phyloP scores from a whole-genome alignment of 192 early-diverging fungal species.

The Chytriomyces confervae region DNA sequence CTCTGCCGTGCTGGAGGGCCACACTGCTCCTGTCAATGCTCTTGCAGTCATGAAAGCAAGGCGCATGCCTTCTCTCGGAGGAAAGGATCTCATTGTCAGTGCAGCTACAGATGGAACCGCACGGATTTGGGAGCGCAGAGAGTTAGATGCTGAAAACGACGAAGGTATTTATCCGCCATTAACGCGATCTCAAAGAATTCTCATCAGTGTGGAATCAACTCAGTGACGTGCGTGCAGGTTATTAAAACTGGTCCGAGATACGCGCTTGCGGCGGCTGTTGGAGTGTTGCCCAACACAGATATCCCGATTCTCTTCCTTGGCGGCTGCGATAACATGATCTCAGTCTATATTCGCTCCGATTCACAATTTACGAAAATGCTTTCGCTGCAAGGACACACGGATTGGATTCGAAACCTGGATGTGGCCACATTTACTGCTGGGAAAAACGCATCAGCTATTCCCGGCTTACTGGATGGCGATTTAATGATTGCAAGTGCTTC shows the following conservation, averaged over 20 bases:
- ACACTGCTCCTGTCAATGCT: constrained; percentile 69
- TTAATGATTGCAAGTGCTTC: constrained; percentile 86
- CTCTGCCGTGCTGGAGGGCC: constrained; percentile 71
- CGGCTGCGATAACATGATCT: constrained; percentile 78
- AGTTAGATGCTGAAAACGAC: constrained; percentile 62
- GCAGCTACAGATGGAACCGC: constrained; percentile 77
- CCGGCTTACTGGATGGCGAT: constrained; percentile 70
- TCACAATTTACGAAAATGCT: constrained; percentile 67
- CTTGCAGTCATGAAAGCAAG: constrained; percentile 62
- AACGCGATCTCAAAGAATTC: not conserved
- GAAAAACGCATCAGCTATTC: constrained; percentile 42
- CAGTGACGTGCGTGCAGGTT: constrained; percentile 67
- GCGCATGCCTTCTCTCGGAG: constrained; percentile 42
- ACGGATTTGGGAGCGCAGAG: constrained; percentile 68
- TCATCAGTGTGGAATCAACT: constrained; percentile 11
- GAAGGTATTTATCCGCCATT: constrained; percentile 3
- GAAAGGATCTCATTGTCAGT: constrained; percentile 64
- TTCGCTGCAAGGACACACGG: constrained; percentile 84
- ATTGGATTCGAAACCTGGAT: constrained; percentile 87
- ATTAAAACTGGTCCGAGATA: constrained; percentile 71
- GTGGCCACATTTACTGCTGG: constrained; percentile 67
- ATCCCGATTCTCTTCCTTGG: constrained; percentile 79
- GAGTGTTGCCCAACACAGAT: constrained; percentile 68
- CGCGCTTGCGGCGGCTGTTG: constrained; percentile 69
- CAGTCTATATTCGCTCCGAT: constrained; percentile 64